Base-by-base conservation (phyloP, 148 eudicot species). In the Camellia japonica region DNA sequence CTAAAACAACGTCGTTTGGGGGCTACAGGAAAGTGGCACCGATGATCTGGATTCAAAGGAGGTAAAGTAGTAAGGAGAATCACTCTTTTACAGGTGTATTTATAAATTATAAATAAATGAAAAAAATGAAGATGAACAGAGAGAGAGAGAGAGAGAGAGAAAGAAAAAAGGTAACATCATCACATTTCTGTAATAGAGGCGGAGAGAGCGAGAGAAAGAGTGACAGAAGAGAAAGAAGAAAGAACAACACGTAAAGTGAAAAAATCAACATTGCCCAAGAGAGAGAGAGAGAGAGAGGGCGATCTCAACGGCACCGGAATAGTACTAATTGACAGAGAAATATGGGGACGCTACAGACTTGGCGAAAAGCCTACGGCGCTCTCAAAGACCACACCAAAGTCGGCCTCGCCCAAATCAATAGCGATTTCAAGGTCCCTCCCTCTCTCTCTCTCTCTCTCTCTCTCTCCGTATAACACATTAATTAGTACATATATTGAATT, bases 341-440 rank as follows among this genome's bases (percentile, higher is more conserved):
- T 58, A 95, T 96, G 99, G 97, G 92, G 11, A 96, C 92, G n/a
- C 78, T 91, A 46, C 93, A 90, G 60, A 85, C 93, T 12, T 94
- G 93, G 93, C 81, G 99, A 14, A 96, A 92, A 86, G 98, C 93
- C 0, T 92, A 93, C 62, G 99, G 99, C 23, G 95, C 98, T 60
- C 83, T 96, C 76, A 96, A 96, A 78, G 99, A 96, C 81, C 95
- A 90, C 15, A 96, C 99, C 60, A 96, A 87, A 82, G 98, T 96
- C 63, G 99, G 99, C 62, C 94, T 96, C 44, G 99, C 98, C 61
- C 95, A 94, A 80, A 90, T 96, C 85, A 96, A 96, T 82, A 90
- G 94, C 80, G 99, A 96, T 89, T 92, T 87, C 88, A 95, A 92
- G 92, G 97, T 93, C 67, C 20, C 65, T 13, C 47, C n/a, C 23